These are phyloP conservation scores for Chrysanthemum lavandulifolium DNA, from an alignment of 129 eudicot genomes.

Conservation along the genomic window DNA sequence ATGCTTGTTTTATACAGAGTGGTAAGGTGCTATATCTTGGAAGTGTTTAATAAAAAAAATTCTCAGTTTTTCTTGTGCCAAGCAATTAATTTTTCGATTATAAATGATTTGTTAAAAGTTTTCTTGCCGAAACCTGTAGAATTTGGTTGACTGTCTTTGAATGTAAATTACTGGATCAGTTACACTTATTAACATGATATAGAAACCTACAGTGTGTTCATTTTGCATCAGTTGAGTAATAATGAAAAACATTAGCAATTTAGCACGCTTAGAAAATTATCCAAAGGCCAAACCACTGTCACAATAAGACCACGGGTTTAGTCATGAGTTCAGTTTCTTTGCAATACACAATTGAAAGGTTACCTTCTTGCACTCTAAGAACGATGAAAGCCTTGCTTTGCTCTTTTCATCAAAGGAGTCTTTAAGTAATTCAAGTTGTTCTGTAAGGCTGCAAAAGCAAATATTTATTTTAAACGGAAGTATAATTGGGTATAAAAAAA, in stretches of 20 bases:
- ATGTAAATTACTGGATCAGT: slow-evolving; percentile 2
- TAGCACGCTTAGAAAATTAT: neutral
- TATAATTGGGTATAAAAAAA: too few species aligned
- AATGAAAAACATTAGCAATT: slow-evolving; percentile 19
- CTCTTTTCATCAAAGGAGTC: slow-evolving; percentile 81
- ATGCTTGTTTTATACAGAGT: slow-evolving; percentile 11
- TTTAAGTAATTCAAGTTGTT: slow-evolving; percentile 77
- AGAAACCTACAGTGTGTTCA: neutral
- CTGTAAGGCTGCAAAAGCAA: slow-evolving; percentile 70
- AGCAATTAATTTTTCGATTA: neutral
- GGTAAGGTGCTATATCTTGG: slow-evolving; percentile 26
- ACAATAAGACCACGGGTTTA: too few species aligned
- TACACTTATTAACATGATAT: slow-evolving; percentile 1
- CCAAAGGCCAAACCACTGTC: neutral
- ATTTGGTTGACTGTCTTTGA: neutral
- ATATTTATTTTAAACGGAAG: too few species aligned
- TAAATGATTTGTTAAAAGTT: neutral
- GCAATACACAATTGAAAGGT: neutral
- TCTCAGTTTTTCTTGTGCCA: neutral
- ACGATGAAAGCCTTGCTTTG: slow-evolving; percentile 54
- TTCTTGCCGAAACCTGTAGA: slow-evolving; percentile 2
- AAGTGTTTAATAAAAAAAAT: slow-evolving; percentile 3
- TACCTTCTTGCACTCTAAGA: slow-evolving; percentile 84
- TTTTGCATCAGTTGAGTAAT: neutral
- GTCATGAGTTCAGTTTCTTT: neutral